A percentile compares a stretch with the other conserved stretches of the same genome.
Evolutionary conservation across 345 rosid species (phyloP).

Genomic region (rapeseed (Brassica napus)): DNA sequence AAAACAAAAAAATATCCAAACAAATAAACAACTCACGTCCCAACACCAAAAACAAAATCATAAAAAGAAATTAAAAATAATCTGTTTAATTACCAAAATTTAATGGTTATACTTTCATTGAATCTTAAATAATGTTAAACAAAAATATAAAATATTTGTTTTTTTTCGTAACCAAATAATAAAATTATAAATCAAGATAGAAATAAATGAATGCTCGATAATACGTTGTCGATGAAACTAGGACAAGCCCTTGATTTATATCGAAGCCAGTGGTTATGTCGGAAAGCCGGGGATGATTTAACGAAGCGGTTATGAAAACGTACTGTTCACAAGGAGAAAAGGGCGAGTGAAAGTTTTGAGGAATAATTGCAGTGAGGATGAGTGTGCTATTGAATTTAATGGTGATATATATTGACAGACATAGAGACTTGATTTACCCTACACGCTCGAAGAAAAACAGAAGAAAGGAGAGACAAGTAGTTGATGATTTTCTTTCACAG

Average conservation of each 20-base stretch:
- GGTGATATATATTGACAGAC: constrained; percentile 15
- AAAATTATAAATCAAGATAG: too few species aligned
- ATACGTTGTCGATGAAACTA: not conserved
- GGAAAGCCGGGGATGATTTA: constrained; percentile 14
- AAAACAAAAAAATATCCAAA: too few species aligned
- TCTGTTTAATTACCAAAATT: too few species aligned
- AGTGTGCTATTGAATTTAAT: constrained; percentile 2
- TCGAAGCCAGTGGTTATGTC: constrained; percentile 4
- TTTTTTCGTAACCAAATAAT: too few species aligned
- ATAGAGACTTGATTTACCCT: constrained; percentile 2
- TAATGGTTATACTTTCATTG: too few species aligned
- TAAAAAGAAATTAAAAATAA: too few species aligned
- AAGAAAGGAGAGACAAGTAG: not conserved
- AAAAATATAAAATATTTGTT: too few species aligned
- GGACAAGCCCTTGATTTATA: not conserved
- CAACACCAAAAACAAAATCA: too few species aligned
- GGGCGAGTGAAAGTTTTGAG: not conserved
- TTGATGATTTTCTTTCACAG: not conserved
- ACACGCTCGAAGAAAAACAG: not conserved
- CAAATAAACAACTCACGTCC: too few species aligned
- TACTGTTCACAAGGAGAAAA: not conserved
- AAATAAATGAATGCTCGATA: not conserved
- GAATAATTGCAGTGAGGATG: constrained; percentile 18
- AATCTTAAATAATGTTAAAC: too few species aligned
- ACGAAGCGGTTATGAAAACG: not conserved